phyloP scores from a whole-genome alignment of 768 basidiomycete genomes.

The Mycena sanguinolenta region DNA sequence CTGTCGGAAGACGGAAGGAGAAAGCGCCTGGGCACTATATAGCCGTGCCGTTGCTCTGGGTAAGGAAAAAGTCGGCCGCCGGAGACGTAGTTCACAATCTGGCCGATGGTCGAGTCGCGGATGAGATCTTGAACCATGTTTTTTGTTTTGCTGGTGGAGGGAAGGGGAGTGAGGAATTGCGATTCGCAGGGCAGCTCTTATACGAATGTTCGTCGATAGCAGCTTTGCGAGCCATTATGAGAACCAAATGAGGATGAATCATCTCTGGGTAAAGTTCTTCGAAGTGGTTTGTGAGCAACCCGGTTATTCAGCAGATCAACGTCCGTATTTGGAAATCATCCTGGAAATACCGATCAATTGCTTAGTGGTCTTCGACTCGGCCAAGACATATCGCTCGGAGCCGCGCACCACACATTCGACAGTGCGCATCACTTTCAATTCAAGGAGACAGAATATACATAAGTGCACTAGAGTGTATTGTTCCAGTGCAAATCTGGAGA shows the following conservation, averaged over 20 bases:
- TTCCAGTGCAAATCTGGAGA: too few relatives aligned
- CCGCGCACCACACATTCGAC: too few relatives aligned
- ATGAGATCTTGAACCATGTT: conserved; percentile 38
- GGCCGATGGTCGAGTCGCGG: conserved; percentile 46
- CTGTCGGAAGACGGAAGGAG: conserved; percentile 21
- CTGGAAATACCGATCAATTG: conserved; percentile 2
- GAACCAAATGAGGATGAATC: conserved; percentile 14
- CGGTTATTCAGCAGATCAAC: neutral
- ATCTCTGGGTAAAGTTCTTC: neutral
- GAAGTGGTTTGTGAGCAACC: conserved; percentile 19
- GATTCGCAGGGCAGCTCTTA: conserved; percentile 3
- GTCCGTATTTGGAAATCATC: conserved; percentile 1
- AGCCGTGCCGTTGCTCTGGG: conserved; percentile 36
- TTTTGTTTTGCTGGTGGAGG: neutral
- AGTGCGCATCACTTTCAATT: too few relatives aligned
- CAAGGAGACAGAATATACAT: too few relatives aligned
- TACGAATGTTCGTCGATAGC: neutral
- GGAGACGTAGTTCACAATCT: conserved; percentile 44
- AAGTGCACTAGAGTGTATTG: too few relatives aligned
- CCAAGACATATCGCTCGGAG: neutral
- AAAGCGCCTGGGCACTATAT: conserved; percentile 27
- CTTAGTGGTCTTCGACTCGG: too few relatives aligned
- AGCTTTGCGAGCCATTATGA: conserved; percentile 7
- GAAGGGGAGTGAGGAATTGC: neutral
- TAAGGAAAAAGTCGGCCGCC: conserved; percentile 39